phyloP scores from a whole-genome alignment of 2,329 filamentous ascomycete genomes.

The Penicillium polonicum region DNA sequence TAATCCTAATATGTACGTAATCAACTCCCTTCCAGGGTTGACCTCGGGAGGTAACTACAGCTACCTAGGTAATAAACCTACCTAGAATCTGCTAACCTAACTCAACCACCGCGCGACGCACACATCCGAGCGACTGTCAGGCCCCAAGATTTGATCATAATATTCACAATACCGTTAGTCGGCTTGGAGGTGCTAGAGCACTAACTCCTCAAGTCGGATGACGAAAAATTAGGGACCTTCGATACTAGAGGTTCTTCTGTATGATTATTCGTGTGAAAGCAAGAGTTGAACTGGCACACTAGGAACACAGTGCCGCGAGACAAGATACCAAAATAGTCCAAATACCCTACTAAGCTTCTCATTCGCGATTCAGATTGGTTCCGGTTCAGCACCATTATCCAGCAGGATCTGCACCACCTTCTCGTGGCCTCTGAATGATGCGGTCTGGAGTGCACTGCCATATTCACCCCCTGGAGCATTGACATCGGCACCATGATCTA shows the following conservation, averaged over 20 bases:
- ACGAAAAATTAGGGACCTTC: not conserved
- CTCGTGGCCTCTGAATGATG: not conserved
- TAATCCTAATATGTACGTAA: too few relatives aligned
- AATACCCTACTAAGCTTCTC: accelerated
- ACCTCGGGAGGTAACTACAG: too few relatives aligned
- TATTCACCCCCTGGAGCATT: too few relatives aligned
- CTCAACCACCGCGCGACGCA: too few relatives aligned
- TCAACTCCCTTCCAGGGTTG: too few relatives aligned
- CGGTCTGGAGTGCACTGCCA: too few relatives aligned
- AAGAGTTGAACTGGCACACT: not conserved
- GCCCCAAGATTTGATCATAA: not conserved
- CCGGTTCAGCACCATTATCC: not conserved
- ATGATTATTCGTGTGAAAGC: not conserved
- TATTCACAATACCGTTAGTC: not conserved
- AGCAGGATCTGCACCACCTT: not conserved
- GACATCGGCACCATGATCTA: too few relatives aligned
- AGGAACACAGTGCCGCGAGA: not conserved
- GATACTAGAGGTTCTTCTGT: not conserved
- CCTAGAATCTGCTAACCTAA: too few relatives aligned
- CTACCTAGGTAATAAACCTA: too few relatives aligned
- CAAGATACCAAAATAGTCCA: not conserved
- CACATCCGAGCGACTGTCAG: too few relatives aligned
- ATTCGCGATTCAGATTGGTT: not conserved
- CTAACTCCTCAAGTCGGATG: not conserved
- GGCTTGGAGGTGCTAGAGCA: not conserved